These are phyloP conservation scores for Neofusicoccum kwambonambiense DNA, from an alignment of 2,329 filamentous ascomycete species.

Conservation along the genomic window DNA sequence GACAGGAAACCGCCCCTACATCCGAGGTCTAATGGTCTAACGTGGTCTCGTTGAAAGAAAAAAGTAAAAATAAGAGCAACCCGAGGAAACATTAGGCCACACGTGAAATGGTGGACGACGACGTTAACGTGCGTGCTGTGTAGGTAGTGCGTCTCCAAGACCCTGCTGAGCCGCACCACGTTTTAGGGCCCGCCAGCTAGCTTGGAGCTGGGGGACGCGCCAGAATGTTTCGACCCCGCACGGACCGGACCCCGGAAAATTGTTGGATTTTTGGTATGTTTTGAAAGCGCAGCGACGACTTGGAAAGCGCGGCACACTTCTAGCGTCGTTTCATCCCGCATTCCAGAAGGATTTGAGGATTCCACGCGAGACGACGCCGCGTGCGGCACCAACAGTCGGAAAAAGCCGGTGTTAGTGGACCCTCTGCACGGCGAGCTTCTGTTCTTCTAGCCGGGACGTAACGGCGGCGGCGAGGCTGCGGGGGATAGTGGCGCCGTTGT, in stretches of 20 bases:
- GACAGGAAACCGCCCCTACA: neutral
- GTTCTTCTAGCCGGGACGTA: slow-evolving; percentile 7
- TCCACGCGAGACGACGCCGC: neutral
- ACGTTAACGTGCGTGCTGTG: no score
- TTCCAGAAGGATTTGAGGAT: neutral
- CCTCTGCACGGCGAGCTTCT: slow-evolving; percentile 1
- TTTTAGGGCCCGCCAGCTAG: neutral
- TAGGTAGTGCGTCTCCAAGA: neutral
- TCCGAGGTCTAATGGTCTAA: neutral
- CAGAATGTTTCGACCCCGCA: neutral
- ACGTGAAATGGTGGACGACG: neutral
- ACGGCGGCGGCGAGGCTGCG: slow-evolving; percentile 17
- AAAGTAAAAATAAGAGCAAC: neutral
- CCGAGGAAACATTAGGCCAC: neutral
- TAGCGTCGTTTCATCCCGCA: neutral
- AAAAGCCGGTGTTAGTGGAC: neutral
- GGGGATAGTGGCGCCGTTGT: neutral
- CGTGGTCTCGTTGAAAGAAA: neutral
- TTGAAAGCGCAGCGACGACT: no score
- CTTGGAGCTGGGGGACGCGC: neutral
- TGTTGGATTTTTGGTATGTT: neutral
- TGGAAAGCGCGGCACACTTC: no score
- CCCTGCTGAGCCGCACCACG: neutral
- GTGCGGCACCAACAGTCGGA: neutral
- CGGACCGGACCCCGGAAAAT: neutral